These are phyloP conservation scores for Heimioporus sp. DNA, from an alignment of 768 basidiomycete species.

Conservation along the genomic window DNA sequence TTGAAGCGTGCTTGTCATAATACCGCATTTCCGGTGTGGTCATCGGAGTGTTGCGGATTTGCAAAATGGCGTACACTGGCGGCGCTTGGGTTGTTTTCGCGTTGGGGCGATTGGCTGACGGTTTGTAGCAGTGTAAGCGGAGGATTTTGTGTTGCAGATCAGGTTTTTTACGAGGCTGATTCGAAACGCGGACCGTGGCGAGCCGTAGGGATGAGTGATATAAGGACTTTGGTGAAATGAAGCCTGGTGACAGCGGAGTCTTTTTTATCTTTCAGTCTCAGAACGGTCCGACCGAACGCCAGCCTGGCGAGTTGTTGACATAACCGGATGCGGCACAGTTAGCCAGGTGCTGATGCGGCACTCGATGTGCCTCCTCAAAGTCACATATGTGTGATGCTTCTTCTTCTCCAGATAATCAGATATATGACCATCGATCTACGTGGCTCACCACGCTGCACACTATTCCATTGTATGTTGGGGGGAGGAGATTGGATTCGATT, in stretches of 20 bases:
- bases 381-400: background rate
- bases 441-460: slow-evolving; percentile 13
- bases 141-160: slow-evolving; percentile 30
- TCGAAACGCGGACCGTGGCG: slow-evolving; percentile 31
- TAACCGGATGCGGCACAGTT: slow-evolving; percentile 2
- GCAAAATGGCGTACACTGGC: slow-evolving; percentile 37
- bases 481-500: background rate
- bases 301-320: slow-evolving; percentile 16
- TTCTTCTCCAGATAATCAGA: slow-evolving; percentile 12
- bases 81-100: background rate
- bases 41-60: slow-evolving; percentile 29
- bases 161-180: slow-evolving; percentile 33
- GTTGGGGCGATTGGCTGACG: background rate
- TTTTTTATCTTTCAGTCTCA: too few species aligned
- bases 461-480: background rate
- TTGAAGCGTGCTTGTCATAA: slow-evolving; percentile 11
- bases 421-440: slow-evolving; percentile 11
- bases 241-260: too few species aligned
- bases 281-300: too few species aligned
- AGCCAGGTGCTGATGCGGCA: background rate
- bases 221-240: too few species aligned
- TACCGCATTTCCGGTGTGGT: slow-evolving; percentile 41
- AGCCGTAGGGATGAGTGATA: slow-evolving; percentile 13
- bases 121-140: slow-evolving; percentile 26
- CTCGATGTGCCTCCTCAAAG: slow-evolving; percentile 28